Evolutionary conservation across 176 grass and related monocot genomes (phyloP).

Genomic region (Musa acuminata): DNA sequence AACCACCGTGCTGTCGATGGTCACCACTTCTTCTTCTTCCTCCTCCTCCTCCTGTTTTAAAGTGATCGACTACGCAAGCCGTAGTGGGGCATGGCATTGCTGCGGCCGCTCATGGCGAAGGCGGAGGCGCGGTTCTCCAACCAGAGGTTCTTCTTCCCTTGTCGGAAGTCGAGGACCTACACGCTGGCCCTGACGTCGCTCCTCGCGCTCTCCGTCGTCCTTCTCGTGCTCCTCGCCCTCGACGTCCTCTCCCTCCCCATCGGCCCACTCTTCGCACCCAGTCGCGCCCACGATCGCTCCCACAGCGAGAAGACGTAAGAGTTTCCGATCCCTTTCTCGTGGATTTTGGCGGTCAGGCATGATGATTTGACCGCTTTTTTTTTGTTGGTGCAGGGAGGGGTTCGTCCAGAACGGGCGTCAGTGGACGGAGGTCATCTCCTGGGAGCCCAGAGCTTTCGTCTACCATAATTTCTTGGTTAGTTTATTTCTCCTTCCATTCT

Average conservation of each 20-base stretch:
- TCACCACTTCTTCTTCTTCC: neutral
- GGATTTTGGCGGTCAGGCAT: conserved; percentile 10
- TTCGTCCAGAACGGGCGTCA: conserved; percentile 57
- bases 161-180: no score
- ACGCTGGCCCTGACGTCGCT: no score
- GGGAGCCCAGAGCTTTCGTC: conserved; percentile 85
- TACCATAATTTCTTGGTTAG: conserved; percentile 84
- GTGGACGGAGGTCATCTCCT: conserved; percentile 92
- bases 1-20: neutral
- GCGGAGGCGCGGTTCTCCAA: neutral
- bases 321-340: neutral
- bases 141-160: no score
- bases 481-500: neutral
- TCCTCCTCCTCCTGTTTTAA: neutral
- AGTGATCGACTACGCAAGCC: neutral
- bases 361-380: neutral
- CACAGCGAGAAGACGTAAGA: conserved; percentile 24
- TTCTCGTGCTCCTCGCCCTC: no score
- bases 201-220: no score
- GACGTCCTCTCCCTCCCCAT: no score
- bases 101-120: neutral
- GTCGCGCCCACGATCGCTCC: no score
- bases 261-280: no score
- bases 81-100: neutral
- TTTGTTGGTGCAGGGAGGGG: conserved; percentile 33